Evolutionary conservation across 441 rosid species (phyloP), one percentile per base, ranked within the genome.

Genomic region (Bocquillonia castaneifolia): DNA sequence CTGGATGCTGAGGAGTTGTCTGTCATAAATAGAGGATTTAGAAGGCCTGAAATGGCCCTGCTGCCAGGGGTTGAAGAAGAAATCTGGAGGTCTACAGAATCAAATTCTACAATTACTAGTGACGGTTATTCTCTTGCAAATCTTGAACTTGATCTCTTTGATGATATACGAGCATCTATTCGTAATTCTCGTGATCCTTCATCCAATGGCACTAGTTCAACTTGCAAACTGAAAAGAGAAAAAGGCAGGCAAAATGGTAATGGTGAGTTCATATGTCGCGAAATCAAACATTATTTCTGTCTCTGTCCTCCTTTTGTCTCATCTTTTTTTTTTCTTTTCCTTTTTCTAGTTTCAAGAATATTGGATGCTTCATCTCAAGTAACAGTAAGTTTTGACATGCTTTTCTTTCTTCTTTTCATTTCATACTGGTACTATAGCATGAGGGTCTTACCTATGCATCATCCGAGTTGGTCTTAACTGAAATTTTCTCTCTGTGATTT

Each of bases 1-100:
- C 78, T 90, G 83, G 79, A 88, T 73, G 78, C 82, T 13, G 91
- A 86, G 71, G 96, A 88, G 62, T 71, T 88, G 64, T 79, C 76
- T 51, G 63, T 85, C 14, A 76, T 90, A 44, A 87, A 85, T 74
- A 75, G 74, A 66, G 87, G 91, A 57, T 87, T 68, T 63, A 79
- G 44, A 40, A 78, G 64, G 53, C 72, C 73, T 28, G 82, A 71
- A 59, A 53, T 10, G 15, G 37, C 28, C 62, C 6, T 18, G 34
- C 65, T 74, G 64, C 76, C 85, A 10, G 72, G 63, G 42, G 64
- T 29, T 63, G 77, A 72, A 58, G 75, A 75, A 48, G 77, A 75
- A 40, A 37, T 72, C 34, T 69, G 74, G 68, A 74, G 73, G 62
- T 78, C 86, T 65, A 59, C 63, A 59, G 85, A 76, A 36, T 78